These are phyloP conservation scores for Penicillium sp. DNA, from an alignment of 2,329 filamentous ascomycete species.

Conservation along the genomic window DNA sequence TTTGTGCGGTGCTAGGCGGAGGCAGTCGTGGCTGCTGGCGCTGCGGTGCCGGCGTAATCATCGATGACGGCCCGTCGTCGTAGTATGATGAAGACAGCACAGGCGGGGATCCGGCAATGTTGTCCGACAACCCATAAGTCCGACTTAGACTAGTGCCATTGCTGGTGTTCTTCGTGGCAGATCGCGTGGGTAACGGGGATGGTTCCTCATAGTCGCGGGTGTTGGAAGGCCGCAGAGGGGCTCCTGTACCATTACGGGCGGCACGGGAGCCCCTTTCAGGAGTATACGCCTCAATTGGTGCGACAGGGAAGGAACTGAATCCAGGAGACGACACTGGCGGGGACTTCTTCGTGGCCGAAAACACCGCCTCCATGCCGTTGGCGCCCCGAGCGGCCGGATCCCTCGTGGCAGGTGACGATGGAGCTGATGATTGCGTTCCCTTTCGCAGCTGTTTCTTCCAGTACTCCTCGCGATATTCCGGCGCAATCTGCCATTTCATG, in stretches of 20 bases:
- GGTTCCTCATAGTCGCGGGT: constrained; percentile 35
- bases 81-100: constrained; percentile 43
- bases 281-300: constrained; percentile 40
- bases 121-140: constrained; percentile 35
- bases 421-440: constrained; percentile 37
- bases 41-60: constrained; percentile 43
- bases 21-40: constrained; percentile 42
- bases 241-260: no score
- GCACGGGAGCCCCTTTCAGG: constrained; percentile 41
- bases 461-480: constrained; percentile 78
- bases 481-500: constrained; percentile 95
- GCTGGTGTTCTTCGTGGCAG: constrained; percentile 21
- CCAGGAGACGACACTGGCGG: constrained; percentile 33
- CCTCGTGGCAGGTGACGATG: constrained; percentile 40
- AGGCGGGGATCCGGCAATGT: constrained; percentile 37
- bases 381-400: no score
- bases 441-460: constrained; percentile 54
- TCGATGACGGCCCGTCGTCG: constrained; percentile 39
- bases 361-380: no score
- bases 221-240: constrained; percentile 26
- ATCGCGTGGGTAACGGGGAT: constrained; percentile 34
- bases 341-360: constrained; percentile 32
- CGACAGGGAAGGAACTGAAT: constrained; percentile 37
- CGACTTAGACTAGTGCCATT: constrained; percentile 27
- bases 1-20: constrained; percentile 42